These are phyloP conservation scores for Chimonanthus salicifolius DNA, from an alignment of 164 flowering plant genomes.

Conservation along the genomic window DNA sequence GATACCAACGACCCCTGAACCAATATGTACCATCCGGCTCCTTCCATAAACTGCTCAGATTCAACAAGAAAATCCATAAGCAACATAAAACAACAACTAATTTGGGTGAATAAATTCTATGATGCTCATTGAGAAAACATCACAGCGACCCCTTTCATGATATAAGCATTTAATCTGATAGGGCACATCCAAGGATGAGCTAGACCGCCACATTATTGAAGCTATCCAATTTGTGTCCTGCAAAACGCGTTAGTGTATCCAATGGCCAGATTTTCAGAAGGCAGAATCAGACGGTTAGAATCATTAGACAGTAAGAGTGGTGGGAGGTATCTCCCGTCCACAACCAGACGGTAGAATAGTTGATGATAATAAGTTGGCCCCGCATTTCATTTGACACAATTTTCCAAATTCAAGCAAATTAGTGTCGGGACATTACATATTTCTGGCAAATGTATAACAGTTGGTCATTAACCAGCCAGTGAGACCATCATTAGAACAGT, in stretches of 20 bases:
- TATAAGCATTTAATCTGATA: background rate
- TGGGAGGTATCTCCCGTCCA: no score
- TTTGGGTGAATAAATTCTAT: no score
- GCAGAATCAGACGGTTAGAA: background rate
- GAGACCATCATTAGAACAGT: no score
- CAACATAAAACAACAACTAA: background rate
- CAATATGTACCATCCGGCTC: conserved; percentile 75
- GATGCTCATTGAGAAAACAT: background rate
- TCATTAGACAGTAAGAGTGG: no score
- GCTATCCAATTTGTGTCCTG: background rate
- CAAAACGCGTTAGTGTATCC: background rate
- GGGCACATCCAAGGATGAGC: background rate
- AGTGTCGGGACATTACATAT: no score
- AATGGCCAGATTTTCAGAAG: background rate
- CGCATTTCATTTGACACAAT: no score
- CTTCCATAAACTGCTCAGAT: conserved; percentile 71
- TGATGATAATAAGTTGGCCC: no score
- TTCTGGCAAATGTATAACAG: no score
- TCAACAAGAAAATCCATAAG: conserved; percentile 4
- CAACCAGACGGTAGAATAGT: no score
- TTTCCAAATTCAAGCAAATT: no score
- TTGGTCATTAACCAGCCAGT: no score
- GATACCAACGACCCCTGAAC: conserved; percentile 76
- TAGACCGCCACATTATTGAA: background rate
- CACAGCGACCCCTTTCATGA: background rate